Conservation (phyloP, 768 basidiomycete genomes). For the Naematelia aurantialba region DNA sequence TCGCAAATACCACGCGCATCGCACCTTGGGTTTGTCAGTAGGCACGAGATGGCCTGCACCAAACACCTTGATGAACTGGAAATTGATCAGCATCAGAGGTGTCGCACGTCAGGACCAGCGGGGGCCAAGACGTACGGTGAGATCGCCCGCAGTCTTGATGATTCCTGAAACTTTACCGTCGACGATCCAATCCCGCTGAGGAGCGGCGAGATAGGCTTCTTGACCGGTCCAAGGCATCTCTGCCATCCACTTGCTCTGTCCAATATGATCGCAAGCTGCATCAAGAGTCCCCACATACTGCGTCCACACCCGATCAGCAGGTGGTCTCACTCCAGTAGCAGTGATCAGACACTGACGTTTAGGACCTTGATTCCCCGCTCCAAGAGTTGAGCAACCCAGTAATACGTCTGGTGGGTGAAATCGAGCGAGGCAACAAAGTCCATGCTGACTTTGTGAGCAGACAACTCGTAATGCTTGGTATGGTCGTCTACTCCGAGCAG, state of each 20-base stretch:
- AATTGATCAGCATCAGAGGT: no score
- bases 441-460: constrained; percentile 52
- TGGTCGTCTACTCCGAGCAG: constrained; percentile 60
- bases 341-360: constrained; percentile 34
- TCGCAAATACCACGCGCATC: neutral
- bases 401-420: constrained; percentile 57
- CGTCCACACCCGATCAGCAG: neutral
- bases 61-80: constrained; percentile 45
- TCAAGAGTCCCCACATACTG: constrained; percentile 22
- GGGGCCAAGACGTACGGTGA: constrained; percentile 59
- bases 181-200: constrained; percentile 59
- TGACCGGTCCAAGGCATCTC: constrained; percentile 68
- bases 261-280: constrained; percentile 65
- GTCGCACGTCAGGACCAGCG: no score
- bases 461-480: constrained; percentile 30
- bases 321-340: neutral
- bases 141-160: constrained; percentile 57
- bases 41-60: constrained; percentile 76
- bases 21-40: constrained; percentile 62
- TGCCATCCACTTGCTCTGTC: constrained; percentile 73
- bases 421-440: constrained; percentile 65
- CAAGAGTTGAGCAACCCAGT: constrained; percentile 64
- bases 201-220: constrained; percentile 54
- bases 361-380: constrained; percentile 70
- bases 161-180: constrained; percentile 59